These are phyloP conservation scores for Xylaria curta DNA, from an alignment of 495 filamentous ascomycete genomes.

Conservation along the genomic window DNA sequence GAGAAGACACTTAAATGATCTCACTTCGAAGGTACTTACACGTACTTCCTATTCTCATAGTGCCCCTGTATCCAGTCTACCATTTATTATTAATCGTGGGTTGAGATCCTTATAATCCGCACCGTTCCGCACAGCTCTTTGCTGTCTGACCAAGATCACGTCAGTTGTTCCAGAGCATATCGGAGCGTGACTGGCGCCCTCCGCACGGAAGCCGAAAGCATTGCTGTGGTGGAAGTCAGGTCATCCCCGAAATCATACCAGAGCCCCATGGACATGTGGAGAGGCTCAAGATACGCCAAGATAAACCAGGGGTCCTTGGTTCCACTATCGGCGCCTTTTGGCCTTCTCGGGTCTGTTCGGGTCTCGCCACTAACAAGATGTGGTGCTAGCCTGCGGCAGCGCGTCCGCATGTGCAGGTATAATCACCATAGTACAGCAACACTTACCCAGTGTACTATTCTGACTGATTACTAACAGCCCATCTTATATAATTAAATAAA, in stretches of 20 bases:
- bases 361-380: not conserved
- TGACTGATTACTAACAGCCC: not conserved
- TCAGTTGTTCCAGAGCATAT: not conserved
- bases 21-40: not conserved
- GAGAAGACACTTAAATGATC: not conserved
- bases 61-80: not conserved
- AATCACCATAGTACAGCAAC: not conserved
- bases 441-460: not conserved
- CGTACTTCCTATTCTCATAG: not conserved
- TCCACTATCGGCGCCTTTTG: not conserved
- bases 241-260: conserved; percentile 12
- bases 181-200: not conserved
- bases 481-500: conserved; percentile 4
- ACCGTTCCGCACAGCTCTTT: not conserved
- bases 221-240: conserved; percentile 2
- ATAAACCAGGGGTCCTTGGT: conserved; percentile 1
- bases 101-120: not conserved
- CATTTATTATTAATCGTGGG: not conserved
- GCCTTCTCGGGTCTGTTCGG: not conserved
- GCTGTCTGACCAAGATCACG: not conserved
- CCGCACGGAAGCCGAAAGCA: not conserved
- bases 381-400: conserved; percentile 17
- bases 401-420: conserved; percentile 16
- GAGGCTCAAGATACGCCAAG: conserved; percentile 15
- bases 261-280: not conserved